These are phyloP conservation scores for Silene noctiflora DNA, from an alignment of 179 eudicot species.

Conservation along the genomic window DNA sequence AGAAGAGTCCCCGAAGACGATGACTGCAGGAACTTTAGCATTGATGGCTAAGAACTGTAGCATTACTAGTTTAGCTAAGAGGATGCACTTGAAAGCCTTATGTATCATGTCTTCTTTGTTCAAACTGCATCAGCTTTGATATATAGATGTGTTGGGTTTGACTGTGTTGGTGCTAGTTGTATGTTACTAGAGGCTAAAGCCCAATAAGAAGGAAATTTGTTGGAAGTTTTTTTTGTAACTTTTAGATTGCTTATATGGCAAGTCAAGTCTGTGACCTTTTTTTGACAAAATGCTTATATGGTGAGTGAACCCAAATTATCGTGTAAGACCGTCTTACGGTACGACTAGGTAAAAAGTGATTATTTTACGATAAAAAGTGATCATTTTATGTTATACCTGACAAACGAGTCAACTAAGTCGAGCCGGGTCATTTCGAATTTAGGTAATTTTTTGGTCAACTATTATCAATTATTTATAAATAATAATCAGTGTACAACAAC, in stretches of 20 bases:
- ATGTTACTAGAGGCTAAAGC: not conserved
- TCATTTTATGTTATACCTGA: too few species aligned
- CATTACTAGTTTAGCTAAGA: conserved; percentile 23
- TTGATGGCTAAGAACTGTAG: conserved; percentile 8
- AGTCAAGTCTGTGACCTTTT: not conserved
- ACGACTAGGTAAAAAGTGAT: too few species aligned
- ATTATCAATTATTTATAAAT: too few species aligned
- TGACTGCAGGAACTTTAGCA: conserved; percentile 34
- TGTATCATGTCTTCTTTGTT: conserved; percentile 19
- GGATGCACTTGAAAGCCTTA: conserved; percentile 21
- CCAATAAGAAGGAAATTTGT: not conserved
- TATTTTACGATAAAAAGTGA: too few species aligned
- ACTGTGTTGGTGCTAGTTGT: not conserved
- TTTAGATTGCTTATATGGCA: not conserved
- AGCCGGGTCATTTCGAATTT: too few species aligned
- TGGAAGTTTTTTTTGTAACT: not conserved
- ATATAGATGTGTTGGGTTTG: not conserved
- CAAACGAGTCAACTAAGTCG: too few species aligned
- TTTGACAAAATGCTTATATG: not conserved
- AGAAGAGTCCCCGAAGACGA: conserved; percentile 69
- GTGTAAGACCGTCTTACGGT: too few species aligned
- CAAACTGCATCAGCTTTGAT: not conserved
- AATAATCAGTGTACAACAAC: too few species aligned
- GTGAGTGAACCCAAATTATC: not conserved
- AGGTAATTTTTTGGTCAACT: too few species aligned